Conservation (phyloP, 2,329 filamentous ascomycete species). For the Aspergillus neoniger region DNA sequence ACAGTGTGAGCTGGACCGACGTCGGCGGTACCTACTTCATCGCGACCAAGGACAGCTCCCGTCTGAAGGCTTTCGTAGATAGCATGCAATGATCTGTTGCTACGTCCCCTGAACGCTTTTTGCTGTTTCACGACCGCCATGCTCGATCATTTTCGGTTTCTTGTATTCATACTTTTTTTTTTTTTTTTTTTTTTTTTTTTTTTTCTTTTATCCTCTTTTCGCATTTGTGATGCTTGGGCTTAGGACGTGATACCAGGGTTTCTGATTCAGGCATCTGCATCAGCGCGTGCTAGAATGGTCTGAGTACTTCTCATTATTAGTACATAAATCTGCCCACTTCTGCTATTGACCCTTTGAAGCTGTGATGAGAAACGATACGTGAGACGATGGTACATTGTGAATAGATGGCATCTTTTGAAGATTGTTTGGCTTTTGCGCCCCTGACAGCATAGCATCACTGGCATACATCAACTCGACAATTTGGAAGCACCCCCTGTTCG, state of each 20-base stretch:
- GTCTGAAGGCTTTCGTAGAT: conserved; percentile 53
- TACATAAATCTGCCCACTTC: background rate
- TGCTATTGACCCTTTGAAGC: no score
- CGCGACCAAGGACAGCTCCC: conserved; percentile 70
- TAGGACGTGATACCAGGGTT: conserved; percentile 22
- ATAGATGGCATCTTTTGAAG: no score
- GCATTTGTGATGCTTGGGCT: background rate
- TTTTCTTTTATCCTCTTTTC: background rate
- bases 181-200: no score
- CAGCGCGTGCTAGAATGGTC: background rate
- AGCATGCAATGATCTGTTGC: conserved; percentile 30
- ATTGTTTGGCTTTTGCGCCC: no score
- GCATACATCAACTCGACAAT: no score
- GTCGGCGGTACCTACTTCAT: conserved; percentile 84
- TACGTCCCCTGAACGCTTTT: background rate
- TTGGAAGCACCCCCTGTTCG: no score
- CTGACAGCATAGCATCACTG: no score
- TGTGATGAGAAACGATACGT: no score
- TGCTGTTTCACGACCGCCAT: conserved; percentile 1
- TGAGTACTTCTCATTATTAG: background rate
- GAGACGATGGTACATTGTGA: no score
- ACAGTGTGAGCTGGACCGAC: conserved; percentile 86
- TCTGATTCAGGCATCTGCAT: conserved; percentile 10
- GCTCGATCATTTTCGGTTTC: background rate
- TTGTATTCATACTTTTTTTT: conserved; percentile 1